Conservation (phyloP, 164 flowering plant species). For the Chimonanthus praecox region DNA sequence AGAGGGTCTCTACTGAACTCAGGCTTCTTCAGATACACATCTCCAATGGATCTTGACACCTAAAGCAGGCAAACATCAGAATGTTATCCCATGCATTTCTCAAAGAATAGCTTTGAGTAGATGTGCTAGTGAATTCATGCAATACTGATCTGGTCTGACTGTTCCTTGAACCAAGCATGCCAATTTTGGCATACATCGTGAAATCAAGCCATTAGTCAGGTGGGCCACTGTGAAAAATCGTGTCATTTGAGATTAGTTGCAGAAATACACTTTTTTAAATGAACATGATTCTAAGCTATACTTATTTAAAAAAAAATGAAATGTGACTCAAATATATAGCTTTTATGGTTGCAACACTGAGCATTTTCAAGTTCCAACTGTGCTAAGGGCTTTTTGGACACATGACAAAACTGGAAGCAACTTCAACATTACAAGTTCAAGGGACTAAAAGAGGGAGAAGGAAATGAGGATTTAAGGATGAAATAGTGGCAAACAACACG, state of each 20-base stretch:
- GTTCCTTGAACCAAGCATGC: background rate
- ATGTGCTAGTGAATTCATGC: background rate
- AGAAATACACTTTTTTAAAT: no score
- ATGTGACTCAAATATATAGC: background rate
- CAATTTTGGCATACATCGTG: background rate
- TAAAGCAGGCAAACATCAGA: slow-evolving; percentile 14
- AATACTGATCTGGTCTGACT: background rate
- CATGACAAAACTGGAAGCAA: background rate
- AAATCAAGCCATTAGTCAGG: background rate
- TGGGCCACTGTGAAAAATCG: background rate
- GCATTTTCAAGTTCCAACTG: background rate
- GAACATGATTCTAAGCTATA: no score
- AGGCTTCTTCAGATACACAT: slow-evolving; percentile 66
- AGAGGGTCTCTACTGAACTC: slow-evolving; percentile 53
- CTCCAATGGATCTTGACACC: slow-evolving; percentile 90
- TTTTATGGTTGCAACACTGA: background rate
- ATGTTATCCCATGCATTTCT: background rate
- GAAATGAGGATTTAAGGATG: no score
- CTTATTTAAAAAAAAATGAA: background rate
- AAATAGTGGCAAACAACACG: background rate
- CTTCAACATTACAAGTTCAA: background rate
- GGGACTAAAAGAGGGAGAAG: no score
- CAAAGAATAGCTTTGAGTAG: background rate
- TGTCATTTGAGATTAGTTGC: background rate
- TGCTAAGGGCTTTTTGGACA: background rate